Conservation (phyloP, 495 filamentous ascomycete genomes). For the Talaromyces borbonicus region DNA sequence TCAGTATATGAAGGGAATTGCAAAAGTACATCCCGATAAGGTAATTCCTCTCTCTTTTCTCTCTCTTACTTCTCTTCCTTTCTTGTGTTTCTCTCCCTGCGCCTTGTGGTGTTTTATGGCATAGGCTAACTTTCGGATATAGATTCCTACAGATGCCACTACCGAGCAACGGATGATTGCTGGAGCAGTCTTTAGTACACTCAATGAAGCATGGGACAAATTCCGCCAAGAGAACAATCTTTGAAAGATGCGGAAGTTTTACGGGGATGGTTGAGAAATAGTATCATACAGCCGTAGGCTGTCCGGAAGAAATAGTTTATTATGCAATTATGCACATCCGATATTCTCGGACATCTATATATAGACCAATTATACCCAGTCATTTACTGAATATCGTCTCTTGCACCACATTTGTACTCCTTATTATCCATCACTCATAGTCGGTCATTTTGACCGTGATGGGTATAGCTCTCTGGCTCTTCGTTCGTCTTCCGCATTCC, state of each 20-base stretch:
- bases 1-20: slow-evolving; percentile 97
- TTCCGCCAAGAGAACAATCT: slow-evolving; percentile 81
- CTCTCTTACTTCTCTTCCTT: no score
- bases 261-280: no score
- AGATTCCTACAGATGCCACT: slow-evolving; percentile 82
- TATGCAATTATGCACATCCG: no score
- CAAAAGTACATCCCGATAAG: slow-evolving; percentile 97
- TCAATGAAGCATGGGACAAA: slow-evolving; percentile 98
- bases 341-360: no score
- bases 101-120: no score
- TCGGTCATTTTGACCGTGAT: slow-evolving; percentile 19
- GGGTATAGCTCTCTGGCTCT: slow-evolving; percentile 52
- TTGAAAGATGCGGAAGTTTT: no score
- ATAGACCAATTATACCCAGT: no score
- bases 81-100: no score
- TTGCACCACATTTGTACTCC: slow-evolving; percentile 8
- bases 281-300: slow-evolving; percentile 11
- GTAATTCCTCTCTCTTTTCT: slow-evolving; percentile 41
- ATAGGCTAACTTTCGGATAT: no score
- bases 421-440: slow-evolving; percentile 6
- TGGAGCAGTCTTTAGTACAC: slow-evolving; percentile 75
- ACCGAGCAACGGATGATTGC: slow-evolving; percentile 93
- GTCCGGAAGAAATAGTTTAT: no score
- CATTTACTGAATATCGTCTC: not conserved
- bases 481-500: slow-evolving; percentile 77